Percentiles rank a stretch among this genome's conserved stretches.
Evolutionary conservation across 805 yeast species (phyloP).

Genomic region (Pichia kluyveri): DNA sequence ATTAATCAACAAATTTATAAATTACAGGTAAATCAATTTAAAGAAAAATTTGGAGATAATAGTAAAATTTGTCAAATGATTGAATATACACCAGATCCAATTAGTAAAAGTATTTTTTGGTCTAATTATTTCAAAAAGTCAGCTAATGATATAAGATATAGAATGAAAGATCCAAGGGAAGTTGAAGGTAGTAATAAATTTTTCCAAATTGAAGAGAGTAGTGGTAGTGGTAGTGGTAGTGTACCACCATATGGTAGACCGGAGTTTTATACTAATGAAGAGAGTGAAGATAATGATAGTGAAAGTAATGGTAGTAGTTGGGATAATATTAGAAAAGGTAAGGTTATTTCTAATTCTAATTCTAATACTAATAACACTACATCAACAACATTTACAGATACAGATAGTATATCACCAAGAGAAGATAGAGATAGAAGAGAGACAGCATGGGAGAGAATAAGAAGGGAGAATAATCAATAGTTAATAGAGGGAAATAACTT

Average conservation of each 20-base stretch:
- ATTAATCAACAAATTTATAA: constrained; percentile 23
- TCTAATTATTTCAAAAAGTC: constrained; percentile 45
- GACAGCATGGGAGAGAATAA: too few relatives aligned
- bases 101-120: constrained; percentile 29
- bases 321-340: constrained; percentile 9
- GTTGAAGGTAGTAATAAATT: constrained; percentile 5
- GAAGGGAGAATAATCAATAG: too few relatives aligned
- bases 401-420: too few relatives aligned
- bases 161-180: constrained; percentile 47
- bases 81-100: constrained; percentile 20
- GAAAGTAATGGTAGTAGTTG: constrained; percentile 11
- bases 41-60: constrained; percentile 17
- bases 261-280: constrained; percentile 4
- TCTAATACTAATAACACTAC: too few relatives aligned
- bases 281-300: too few relatives aligned
- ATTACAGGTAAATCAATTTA: constrained; percentile 24
- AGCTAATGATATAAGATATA: constrained; percentile 39
- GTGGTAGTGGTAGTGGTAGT: neutral
- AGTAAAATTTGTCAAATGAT: constrained; percentile 16
- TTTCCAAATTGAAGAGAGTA: constrained; percentile 3
- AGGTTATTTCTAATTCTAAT: too few relatives aligned
- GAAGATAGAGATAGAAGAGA: too few relatives aligned
- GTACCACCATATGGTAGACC: constrained; percentile 10
- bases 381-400: too few relatives aligned
- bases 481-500: too few relatives aligned